Percentiles rank a stretch among this genome's conserved stretches.
Evolutionary conservation across 345 rosid species (phyloP).

Genomic region (Gossypium turneri): DNA sequence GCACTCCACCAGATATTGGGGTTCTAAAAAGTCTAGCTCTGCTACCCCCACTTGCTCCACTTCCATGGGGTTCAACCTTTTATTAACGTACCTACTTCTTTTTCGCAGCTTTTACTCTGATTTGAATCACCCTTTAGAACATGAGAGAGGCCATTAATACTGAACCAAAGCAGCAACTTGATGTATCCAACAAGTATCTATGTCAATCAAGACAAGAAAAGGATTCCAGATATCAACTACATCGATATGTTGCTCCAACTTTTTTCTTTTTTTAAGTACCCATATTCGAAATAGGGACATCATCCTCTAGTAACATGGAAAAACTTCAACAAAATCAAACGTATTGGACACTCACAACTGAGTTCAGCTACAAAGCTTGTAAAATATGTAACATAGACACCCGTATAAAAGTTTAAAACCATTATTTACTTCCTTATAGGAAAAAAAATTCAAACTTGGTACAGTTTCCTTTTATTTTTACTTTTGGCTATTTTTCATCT

Average conservation of each 20-base stretch:
- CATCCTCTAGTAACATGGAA: neutral
- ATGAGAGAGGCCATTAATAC: slow-evolving; percentile 39
- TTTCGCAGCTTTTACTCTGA: slow-evolving; percentile 27
- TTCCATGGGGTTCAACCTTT: slow-evolving; percentile 47
- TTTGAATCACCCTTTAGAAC: slow-evolving; percentile 47
- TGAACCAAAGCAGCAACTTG: slow-evolving; percentile 30
- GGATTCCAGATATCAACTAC: neutral
- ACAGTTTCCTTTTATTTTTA: neutral
- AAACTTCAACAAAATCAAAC: neutral
- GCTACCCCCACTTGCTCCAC: slow-evolving; percentile 57
- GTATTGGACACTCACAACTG: neutral
- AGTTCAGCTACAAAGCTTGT: too few relatives aligned
- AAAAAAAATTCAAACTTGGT: neutral
- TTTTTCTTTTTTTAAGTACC: neutral
- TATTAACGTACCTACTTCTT: slow-evolving; percentile 33
- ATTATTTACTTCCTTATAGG: neutral
- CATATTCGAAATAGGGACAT: neutral
- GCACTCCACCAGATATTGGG: slow-evolving; percentile 98
- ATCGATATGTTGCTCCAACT: neutral
- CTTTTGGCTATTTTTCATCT: neutral
- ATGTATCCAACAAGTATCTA: slow-evolving; percentile 26
- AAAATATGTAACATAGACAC: neutral
- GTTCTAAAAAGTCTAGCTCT: slow-evolving; percentile 92
- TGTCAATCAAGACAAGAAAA: neutral
- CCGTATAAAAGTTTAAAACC: neutral